phyloP scores from a whole-genome alignment of 352 stramenopile species.

The Globisporangium cystogenes region DNA sequence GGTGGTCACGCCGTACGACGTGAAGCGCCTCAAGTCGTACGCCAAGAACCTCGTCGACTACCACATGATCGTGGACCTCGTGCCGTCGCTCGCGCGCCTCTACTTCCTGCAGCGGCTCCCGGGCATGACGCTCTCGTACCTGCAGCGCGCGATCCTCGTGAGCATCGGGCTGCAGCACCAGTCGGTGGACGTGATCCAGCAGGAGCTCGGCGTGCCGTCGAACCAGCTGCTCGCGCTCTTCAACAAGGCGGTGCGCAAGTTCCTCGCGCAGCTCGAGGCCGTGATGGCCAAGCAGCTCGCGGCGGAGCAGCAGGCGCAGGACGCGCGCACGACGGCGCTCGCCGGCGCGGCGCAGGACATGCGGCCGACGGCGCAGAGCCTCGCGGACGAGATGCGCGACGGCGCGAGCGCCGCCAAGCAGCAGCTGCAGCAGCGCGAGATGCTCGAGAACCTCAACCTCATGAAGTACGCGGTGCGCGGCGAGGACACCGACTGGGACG shows the following conservation, averaged over 20 bases:
- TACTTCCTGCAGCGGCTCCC: conserved; percentile 96
- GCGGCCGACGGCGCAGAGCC: conserved; percentile 73
- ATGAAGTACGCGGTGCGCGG: conserved; percentile 95
- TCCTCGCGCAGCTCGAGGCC: conserved; percentile 71
- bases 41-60: conserved; percentile 99
- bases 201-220: conserved; percentile 92
- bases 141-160: conserved; percentile 95
- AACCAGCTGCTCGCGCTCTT: conserved; percentile 98
- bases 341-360: conserved; percentile 67
- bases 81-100: conserved; percentile 92
- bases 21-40: conserved; percentile 98
- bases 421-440: conserved; percentile 68
- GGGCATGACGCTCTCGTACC: conserved; percentile 90
- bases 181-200: conserved; percentile 91
- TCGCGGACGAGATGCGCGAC: conserved; percentile 74
- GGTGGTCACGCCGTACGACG: conserved; percentile 95
- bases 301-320: conserved; percentile 67
- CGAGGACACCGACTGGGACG: conserved; percentile 91
- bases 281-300: conserved; percentile 84
- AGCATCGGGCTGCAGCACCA: conserved; percentile 93
- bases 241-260: conserved; percentile 95
- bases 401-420: conserved; percentile 72
- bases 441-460: conserved; percentile 89
- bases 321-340: conserved; percentile 55
- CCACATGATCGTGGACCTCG: conserved; percentile 98